Conservation (phyloP, 2,329 filamentous ascomycete species). For the Paracamarosporium sp. region DNA sequence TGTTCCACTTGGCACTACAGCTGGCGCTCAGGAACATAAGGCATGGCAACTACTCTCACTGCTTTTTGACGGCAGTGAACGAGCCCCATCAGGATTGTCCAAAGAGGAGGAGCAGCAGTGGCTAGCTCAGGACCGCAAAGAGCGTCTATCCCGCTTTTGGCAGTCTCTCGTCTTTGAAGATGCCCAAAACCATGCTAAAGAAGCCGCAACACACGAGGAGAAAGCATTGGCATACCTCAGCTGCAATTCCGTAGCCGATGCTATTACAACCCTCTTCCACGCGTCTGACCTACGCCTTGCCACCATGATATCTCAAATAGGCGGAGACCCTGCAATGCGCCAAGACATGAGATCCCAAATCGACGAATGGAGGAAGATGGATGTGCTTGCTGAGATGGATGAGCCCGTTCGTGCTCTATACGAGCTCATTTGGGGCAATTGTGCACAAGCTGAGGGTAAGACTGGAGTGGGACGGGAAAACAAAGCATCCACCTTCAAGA, state of each 20-base stretch:
- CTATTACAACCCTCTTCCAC: constrained; percentile 78
- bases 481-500: constrained; percentile 77
- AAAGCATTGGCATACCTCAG: constrained; percentile 83
- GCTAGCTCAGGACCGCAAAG: constrained; percentile 54
- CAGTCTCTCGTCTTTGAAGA: constrained; percentile 51
- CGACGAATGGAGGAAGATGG: constrained; percentile 81
- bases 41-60: constrained; percentile 89
- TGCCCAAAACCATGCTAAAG: constrained; percentile 56
- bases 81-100: constrained; percentile 48
- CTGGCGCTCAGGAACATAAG: constrained; percentile 67
- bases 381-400: constrained; percentile 85
- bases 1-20: constrained; percentile 44
- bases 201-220: constrained; percentile 74
- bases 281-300: constrained; percentile 84
- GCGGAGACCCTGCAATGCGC: constrained; percentile 72
- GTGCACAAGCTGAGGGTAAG: constrained; percentile 81
- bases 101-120: constrained; percentile 51
- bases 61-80: constrained; percentile 72
- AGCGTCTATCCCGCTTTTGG: constrained; percentile 73
- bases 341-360: constrained; percentile 82
- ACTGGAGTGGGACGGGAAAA: constrained; percentile 78
- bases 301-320: constrained; percentile 82
- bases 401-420: constrained; percentile 87
- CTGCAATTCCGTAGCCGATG: constrained; percentile 79
- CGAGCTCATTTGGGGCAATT: constrained; percentile 86